Percentiles rank a stretch among this genome's conserved stretches.
phyloP scores from a whole-genome alignment of 2,329 filamentous ascomycete species.

The Colletotrichum sp. region DNA sequence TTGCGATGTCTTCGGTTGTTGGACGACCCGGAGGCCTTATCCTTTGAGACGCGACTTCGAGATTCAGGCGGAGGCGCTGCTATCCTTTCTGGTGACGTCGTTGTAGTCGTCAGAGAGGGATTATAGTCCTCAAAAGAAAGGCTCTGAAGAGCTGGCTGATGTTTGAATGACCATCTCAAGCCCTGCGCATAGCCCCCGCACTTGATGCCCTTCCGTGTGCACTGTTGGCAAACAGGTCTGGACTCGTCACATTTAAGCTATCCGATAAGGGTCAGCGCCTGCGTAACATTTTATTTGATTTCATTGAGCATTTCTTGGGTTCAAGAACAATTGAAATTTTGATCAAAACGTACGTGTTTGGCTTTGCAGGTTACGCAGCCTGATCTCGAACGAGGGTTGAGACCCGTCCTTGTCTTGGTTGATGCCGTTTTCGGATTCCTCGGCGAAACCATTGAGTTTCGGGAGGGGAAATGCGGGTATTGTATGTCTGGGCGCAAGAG shows the following conservation, averaged over 20 bases:
- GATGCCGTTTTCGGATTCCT: not conserved
- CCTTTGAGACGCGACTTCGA: not conserved
- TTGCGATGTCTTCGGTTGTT: not conserved
- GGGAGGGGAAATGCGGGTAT: not conserved
- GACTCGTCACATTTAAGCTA: slow-evolving; percentile 38
- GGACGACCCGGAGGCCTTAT: not conserved
- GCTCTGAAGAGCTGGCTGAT: slow-evolving; percentile 29
- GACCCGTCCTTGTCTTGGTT: slow-evolving; percentile 10
- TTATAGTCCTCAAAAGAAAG: not conserved
- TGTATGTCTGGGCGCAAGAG: not conserved
- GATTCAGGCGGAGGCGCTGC: not conserved
- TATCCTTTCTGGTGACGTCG: not conserved
- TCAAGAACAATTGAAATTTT: too few species aligned
- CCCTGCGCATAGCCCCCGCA: slow-evolving; percentile 35
- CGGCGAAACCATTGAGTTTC: slow-evolving; percentile 7
- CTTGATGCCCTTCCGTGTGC: slow-evolving; percentile 30
- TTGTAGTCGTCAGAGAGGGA: not conserved
- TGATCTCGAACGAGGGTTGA: slow-evolving; percentile 29
- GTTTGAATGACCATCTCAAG: slow-evolving; percentile 47
- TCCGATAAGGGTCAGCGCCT: not conserved
- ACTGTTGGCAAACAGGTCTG: slow-evolving; percentile 31
- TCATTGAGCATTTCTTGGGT: not conserved
- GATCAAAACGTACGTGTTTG: slow-evolving; percentile 26
- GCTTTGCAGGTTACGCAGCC: slow-evolving; percentile 36
- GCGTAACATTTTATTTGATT: not conserved